Base-by-base conservation (phyloP, 2,329 filamentous ascomycete species). In the Elsinoe batatas region DNA sequence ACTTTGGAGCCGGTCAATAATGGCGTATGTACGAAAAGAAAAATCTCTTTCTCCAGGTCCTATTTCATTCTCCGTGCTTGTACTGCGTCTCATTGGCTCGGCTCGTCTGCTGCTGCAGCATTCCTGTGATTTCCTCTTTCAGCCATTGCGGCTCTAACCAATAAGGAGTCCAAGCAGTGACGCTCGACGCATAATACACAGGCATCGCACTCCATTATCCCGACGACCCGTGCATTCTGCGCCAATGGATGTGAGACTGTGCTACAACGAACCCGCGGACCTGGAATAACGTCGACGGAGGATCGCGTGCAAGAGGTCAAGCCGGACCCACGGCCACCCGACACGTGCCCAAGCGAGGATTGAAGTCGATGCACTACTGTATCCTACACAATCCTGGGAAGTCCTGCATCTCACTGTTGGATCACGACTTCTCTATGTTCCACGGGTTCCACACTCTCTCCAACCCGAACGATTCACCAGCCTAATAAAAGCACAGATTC, bases 41-140 rank as follows among this genome's bases (percentile, higher is more conserved):
- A 15, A 18, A 38, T n/a, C n/a, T 38, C 13, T n/a, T 44, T 44
- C 18, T 26, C 20, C 40, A 12, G 40, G 7, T 17, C 18, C 18
- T 15, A n/a, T n/a, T 49, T 18, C 30, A 33, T 18, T 26, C 10
- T 49, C 30, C n/a, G 44, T 11, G 32, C 44, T 20, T 11, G 5
- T n/a, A 6, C 13, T 38, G 26, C 26, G 20, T 49, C 17, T 35
- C 26, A 49, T 49, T 49, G 44, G 44, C 20, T 35, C 30, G 20
- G n/a, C 22, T 8, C 13, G 12, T 49, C 26, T 30, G 26, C 5
- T 30, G 26, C 26, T 30, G 26, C 26, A 30, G 15, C 30, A 33
- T 49, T 35, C 44, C 44, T 49, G 44, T 35, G 44, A 49, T 35
- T 49, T 49, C 44, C 44, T 35, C 22, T 49, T 49, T 49, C 26